Evolutionary conservation across 768 basidiomycete genomes (phyloP), one percentile per base, ranked within the genome.

Genomic region (Pulveroboletus frians): DNA sequence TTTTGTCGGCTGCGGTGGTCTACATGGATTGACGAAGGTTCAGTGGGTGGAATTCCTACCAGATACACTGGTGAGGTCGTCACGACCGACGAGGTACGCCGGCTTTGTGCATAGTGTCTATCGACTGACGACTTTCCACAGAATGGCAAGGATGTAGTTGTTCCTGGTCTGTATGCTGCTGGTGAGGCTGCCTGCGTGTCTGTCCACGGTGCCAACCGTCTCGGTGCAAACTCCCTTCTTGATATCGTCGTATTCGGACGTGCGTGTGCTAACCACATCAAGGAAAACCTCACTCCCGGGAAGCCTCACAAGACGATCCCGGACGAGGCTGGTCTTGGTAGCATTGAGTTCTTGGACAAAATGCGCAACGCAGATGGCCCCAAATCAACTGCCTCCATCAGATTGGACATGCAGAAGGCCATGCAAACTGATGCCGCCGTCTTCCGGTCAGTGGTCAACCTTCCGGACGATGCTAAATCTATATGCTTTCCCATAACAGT

Each of bases 241-340:
- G 96, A 98, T 69, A 96, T 98, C 58, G 96, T 98, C 69, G 96
- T 98, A 57, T 99, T 98, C 62, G 96, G 96, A 60, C 93, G 96
- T 69, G 95, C 96, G n/a, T 93, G 90, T 61, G 95, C 96, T 23
- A 89, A 96, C 71, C 96, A 98, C 73, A 98, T 98, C 67, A 84
- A 83, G 58, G 92, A 95, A 47, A 98, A 78, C 36, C 77, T 91
- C 50, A 83, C 85, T 15, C 92, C 93, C 36, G 92, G 92, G 49
- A 89, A 85, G 65, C 82, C 92, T 9, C 96, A 98, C 74, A 92
- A 91, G 71, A 74, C 76, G 51, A 86, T 98, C 54, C 79, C 87
- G 36, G 87, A 85, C 39, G 84, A 95, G 58, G 84, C 92, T 56
- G 95, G 96, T 47, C 74, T 92, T 42, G 68, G 84, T 51, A 87